Evolutionary conservation across 805 yeast genomes (phyloP).

Genomic region (Ogataea thermomethanolica): DNA sequence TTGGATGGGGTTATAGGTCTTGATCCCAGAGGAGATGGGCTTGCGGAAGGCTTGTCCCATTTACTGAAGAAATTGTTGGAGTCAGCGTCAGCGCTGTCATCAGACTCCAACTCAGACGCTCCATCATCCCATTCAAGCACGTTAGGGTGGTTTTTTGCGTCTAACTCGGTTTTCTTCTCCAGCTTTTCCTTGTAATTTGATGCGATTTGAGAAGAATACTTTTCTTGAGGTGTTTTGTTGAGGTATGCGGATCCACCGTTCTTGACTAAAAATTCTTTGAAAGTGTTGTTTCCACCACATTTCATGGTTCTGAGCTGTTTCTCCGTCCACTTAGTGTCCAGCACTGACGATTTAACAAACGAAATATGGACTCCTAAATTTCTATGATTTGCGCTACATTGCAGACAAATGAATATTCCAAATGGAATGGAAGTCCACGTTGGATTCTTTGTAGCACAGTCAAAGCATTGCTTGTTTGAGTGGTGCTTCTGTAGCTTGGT

Average conservation of each 20-base stretch:
- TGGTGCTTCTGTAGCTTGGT: conserved; percentile 57
- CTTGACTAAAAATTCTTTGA: conserved; percentile 77
- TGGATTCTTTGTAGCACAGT: conserved; percentile 90
- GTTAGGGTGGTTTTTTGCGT: conserved; percentile 69
- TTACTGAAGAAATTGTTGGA: conserved; percentile 84
- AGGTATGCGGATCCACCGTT: conserved; percentile 81
- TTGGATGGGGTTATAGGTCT: conserved; percentile 41
- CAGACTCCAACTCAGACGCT: conserved; percentile 36
- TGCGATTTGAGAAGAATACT: conserved; percentile 83
- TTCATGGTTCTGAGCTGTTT: conserved; percentile 88
- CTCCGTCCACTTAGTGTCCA: conserved; percentile 88
- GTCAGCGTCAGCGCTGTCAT: conserved; percentile 59
- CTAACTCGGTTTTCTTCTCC: conserved; percentile 62
- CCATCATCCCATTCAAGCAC: conserved; percentile 61
- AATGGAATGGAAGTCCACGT: conserved; percentile 98
- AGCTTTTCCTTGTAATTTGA: conserved; percentile 74
- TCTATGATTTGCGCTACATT: conserved; percentile 94
- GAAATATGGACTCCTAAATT: conserved; percentile 95
- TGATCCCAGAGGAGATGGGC: conserved; percentile 46
- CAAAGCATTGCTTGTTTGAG: conserved; percentile 84
- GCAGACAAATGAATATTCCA: conserved; percentile 88
- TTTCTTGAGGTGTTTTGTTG: conserved; percentile 63
- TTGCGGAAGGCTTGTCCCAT: conserved; percentile 79
- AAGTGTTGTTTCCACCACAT: conserved; percentile 87
- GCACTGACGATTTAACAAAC: conserved; percentile 85